Evolutionary conservation across 1,284 basidiomycete species (phyloP), one percentile per base, ranked within the genome.

Genomic region (Papiliotrema flavescens): DNA sequence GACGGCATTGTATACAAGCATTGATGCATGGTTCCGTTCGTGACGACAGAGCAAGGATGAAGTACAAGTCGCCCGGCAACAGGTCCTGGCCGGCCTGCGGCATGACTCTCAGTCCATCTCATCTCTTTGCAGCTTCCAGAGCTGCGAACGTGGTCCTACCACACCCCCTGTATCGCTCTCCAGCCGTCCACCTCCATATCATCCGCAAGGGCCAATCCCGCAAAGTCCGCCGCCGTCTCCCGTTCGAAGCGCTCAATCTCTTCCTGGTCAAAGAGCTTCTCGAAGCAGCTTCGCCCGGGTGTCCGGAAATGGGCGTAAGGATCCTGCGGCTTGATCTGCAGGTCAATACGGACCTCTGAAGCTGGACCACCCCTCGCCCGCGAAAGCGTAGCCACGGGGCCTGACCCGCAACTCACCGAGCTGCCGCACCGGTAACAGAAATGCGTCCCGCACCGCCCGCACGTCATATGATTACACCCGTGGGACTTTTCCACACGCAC

Each of bases 401-500:
- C 6, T 39, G 14, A 8, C 7, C 36, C 1, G 3, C 17, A 1
- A 62, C 66, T 63, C 43, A 73, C 69, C n/a, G 63, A 60, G 19
- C 51, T 47, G 2, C 69, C 71, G 48, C 74, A 76, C 19, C 71
- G 63, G 54, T 71, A 75, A 56, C 73, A 77, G 57, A 76, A 77
- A 55, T 76, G 75, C 2, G 71, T 61, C 8, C 60, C 47, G 44
- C 74, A 74, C 14, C 67, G 51, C 39, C 60, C 64, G 53, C 75
- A 76, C 2, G 69, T 73, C 69, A 77, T 75, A 50, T 77, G 75
- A 61, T 77, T 77, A 55, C 75, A 77, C 14, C 75, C 75, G 40
- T 69, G 64, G 53, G 65, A 71, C 63, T 76, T 76, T 51, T 77
- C 70, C 8, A 75, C 70, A 22, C 65, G 51, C n/a, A 71, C 70